These are phyloP conservation scores for Phytophthora capsici DNA, from an alignment of 352 stramenopile species.

Conservation along the genomic window DNA sequence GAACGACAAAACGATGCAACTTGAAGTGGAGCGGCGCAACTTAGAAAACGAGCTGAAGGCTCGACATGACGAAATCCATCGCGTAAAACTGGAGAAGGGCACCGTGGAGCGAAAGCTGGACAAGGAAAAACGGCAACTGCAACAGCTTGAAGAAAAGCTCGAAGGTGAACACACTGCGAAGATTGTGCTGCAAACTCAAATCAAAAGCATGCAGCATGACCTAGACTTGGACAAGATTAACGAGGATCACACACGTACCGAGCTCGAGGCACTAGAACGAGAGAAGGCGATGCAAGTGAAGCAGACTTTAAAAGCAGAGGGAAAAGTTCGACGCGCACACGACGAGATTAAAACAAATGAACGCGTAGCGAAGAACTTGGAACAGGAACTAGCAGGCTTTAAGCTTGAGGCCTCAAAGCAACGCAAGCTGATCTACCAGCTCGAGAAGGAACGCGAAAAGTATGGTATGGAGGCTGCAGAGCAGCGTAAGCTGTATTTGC, in stretches of 20 bases:
- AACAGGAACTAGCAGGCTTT: constrained; percentile 83
- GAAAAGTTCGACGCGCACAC: constrained; percentile 86
- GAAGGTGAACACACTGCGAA: constrained; percentile 91
- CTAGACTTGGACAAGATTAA: constrained; percentile 82
- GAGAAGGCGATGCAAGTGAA: constrained; percentile 89
- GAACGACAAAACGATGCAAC: constrained; percentile 85
- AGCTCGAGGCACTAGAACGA: constrained; percentile 87
- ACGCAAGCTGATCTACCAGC: constrained; percentile 90
- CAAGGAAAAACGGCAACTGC: constrained; percentile 86
- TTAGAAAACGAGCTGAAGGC: constrained; percentile 89
- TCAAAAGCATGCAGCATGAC: constrained; percentile 86
- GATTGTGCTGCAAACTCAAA: constrained; percentile 79
- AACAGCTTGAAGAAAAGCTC: constrained; percentile 91
- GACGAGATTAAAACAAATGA: constrained; percentile 94
- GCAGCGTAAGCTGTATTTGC: constrained; percentile 85
- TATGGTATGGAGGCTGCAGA: constrained; percentile 89
- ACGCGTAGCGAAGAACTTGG: constrained; percentile 87
- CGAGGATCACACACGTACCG: constrained; percentile 71
- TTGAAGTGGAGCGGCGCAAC: constrained; percentile 81
- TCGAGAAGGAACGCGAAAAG: constrained; percentile 94
- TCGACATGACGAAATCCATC: constrained; percentile 82
- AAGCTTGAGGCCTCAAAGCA: constrained; percentile 90
- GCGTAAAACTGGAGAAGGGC: constrained; percentile 88
- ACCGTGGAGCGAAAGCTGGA: constrained; percentile 92
- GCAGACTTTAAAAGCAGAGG: constrained; percentile 83